These are phyloP conservation scores for Bothriochloa decipiens DNA, from an alignment of 176 grass and related monocot species.

Conservation along the genomic window DNA sequence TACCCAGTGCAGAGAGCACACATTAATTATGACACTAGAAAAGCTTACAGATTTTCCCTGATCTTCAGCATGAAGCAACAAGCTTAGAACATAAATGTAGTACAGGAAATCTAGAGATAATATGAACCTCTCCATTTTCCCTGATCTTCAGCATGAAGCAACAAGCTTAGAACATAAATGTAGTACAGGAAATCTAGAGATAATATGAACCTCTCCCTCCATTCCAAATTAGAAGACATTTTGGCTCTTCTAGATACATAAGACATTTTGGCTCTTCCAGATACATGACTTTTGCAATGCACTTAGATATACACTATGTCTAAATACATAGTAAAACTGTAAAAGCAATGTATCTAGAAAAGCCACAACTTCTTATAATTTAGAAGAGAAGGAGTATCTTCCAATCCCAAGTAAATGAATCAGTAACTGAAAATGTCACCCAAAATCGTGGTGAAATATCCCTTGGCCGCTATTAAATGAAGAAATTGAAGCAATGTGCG, in stretches of 20 bases:
- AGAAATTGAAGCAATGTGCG: not conserved
- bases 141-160: not conserved
- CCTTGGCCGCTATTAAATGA: slow-evolving; percentile 15
- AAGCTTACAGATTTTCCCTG: not conserved
- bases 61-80: slow-evolving; percentile 21
- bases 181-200: not conserved
- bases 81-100: not conserved
- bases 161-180: slow-evolving; percentile 15
- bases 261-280: no score
- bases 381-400: not conserved
- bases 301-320: no score
- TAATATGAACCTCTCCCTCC: not conserved
- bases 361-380: no score
- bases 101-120: not conserved
- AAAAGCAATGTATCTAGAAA: no score
- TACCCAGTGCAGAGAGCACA: not conserved
- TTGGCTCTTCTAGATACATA: no score
- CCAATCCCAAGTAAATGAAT: not conserved
- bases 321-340: no score
- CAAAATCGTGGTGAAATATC: not conserved
- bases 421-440: not conserved
- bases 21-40: not conserved
- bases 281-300: no score
- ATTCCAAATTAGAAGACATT: no score
- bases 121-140: not conserved